phyloP scores from a whole-genome alignment of 352 stramenopile species.

The Phytophthora pseudosyringae region DNA sequence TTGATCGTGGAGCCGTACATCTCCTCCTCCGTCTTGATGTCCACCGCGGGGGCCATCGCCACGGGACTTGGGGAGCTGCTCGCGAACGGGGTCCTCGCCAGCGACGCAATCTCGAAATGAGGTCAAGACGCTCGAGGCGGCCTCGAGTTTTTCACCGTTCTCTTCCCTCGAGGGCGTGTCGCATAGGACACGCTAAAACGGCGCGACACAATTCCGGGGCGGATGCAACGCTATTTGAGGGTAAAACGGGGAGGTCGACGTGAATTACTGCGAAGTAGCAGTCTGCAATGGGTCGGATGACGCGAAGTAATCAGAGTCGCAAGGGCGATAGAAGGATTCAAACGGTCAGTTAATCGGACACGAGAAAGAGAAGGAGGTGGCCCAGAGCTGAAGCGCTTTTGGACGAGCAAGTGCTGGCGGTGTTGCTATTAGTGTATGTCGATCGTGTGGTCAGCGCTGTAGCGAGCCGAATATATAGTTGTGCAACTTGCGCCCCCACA shows the following conservation, averaged over 20 bases:
- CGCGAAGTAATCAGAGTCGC: not conserved
- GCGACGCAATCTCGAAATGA: slow-evolving; percentile 41
- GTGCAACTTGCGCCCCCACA: too few species aligned
- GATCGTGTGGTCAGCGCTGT: not conserved
- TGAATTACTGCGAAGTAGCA: too few species aligned
- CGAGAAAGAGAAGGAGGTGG: not conserved
- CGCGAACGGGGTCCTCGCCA: not conserved
- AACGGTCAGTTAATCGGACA: slow-evolving; percentile 11
- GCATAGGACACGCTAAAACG: slow-evolving; percentile 20
- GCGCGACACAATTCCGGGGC: slow-evolving; percentile 9
- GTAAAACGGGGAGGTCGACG: slow-evolving; percentile 6
- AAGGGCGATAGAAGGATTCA: slow-evolving; percentile 20
- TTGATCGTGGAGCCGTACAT: slow-evolving; percentile 36
- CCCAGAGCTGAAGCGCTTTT: slow-evolving; percentile 1
- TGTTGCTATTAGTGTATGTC: slow-evolving; percentile 4
- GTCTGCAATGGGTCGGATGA: not conserved
- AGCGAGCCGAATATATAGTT: too few species aligned
- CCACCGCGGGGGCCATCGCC: slow-evolving; percentile 19
- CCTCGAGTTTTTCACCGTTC: slow-evolving; percentile 9
- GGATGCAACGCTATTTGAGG: not conserved
- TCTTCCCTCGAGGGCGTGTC: slow-evolving; percentile 15
- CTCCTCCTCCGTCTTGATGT: slow-evolving; percentile 18
- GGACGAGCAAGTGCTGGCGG: not conserved
- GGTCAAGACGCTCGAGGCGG: not conserved
- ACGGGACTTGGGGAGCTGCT: not conserved